These are phyloP conservation scores for Pterocarpus macrocarpus DNA, from an alignment of 306 rosid genomes.

Conservation along the genomic window DNA sequence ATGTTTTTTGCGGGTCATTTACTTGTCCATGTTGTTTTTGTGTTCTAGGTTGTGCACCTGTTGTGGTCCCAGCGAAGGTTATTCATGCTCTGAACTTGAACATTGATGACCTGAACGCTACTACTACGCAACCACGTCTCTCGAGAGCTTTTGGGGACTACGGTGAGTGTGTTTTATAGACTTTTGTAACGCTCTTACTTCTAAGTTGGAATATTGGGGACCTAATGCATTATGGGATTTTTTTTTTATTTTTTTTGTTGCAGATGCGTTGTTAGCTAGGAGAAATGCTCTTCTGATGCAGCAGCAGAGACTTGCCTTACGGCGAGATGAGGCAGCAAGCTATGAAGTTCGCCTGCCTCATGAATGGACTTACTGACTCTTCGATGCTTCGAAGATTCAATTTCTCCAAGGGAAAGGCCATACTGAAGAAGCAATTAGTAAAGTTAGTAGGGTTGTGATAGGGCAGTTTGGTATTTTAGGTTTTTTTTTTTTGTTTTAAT, in stretches of 20 bases:
- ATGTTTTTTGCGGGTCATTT: neutral
- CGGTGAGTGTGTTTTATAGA: constrained; percentile 47
- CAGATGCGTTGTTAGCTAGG: constrained; percentile 64
- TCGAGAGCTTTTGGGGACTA: constrained; percentile 45
- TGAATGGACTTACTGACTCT: constrained; percentile 80
- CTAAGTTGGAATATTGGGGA: neutral
- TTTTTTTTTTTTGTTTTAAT: neutral
- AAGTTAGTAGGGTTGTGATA: constrained; percentile 50
- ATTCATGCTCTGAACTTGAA: constrained; percentile 68
- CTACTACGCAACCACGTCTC: constrained; percentile 50
- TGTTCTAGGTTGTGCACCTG: constrained; percentile 60
- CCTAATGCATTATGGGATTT: neutral
- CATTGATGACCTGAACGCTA: constrained; percentile 53
- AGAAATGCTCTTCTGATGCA: constrained; percentile 65
- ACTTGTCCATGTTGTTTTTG: neutral
- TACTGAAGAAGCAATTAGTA: constrained; percentile 40
- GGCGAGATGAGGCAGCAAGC: constrained; percentile 60
- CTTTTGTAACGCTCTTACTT: neutral
- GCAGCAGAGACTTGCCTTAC: constrained; percentile 56
- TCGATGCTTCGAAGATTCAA: constrained; percentile 1
- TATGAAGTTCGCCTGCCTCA: constrained; percentile 74
- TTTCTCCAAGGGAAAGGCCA: neutral
- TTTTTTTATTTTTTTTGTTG: neutral
- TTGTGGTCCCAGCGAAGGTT: constrained; percentile 68
- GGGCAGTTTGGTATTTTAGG: constrained; percentile 44